Evolutionary conservation across 1,284 basidiomycete species (phyloP), one percentile per base, ranked within the genome.

Genomic region (Rugosomyces carneus): DNA sequence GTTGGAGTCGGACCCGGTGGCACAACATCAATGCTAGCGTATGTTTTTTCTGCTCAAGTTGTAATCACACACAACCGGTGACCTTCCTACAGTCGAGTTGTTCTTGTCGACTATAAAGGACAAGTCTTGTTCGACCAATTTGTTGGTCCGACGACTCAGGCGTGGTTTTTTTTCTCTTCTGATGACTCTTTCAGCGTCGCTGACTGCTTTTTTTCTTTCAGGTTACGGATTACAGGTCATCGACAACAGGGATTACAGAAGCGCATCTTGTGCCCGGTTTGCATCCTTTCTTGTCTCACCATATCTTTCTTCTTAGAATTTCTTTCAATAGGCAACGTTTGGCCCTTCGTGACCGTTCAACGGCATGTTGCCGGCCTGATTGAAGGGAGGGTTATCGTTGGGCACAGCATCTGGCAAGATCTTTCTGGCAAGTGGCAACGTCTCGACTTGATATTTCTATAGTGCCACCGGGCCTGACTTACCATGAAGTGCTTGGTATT

Each of bases 1-100:
- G 78, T 85, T n/a, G 83, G 83, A n/a, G 80, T 83, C 36, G 82
- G 82, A 29, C 80, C 81, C 21, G 83, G 84, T 2, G 84, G 84
- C 6, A 82, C 80, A 18, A 88, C 86, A 1, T 75, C 78, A 23
- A 84, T 88, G 80, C 69, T 88, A 27, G 85, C 84, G 85, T 88
- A 65, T 51, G 78, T 37, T 45, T 21, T 51, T 43, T 21, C 44
- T 27, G 36, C 26, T 43, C 11, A 31, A 32, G 47, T 7, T 36
- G 44, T 13, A 9, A 41, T 16, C 11, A 20, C 44, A 44, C 53
- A 48, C 57, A 52, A 55, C 51, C 41, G 7, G 31, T 31, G 3
- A 1, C 44, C 24, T 27, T 42, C 42, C 57, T 50, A 16, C 51
- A 84, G 83, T 29, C 76, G 77, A 32, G 76, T 82, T 24, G 72